Base-by-base conservation (phyloP, 2,329 filamentous ascomycete species). In the Arthrinium puccinioides region DNA sequence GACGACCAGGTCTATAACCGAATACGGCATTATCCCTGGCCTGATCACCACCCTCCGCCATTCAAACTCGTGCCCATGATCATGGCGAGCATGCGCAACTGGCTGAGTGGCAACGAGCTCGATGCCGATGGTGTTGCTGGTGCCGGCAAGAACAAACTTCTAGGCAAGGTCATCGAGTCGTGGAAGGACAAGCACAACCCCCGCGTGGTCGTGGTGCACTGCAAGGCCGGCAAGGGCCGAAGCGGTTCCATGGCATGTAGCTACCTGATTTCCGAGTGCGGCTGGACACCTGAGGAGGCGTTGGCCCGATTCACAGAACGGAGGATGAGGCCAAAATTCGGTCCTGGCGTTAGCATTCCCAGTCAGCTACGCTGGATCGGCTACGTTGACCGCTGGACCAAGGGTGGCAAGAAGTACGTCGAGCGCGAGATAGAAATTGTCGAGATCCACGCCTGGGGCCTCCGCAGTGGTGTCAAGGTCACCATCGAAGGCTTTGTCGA, bases 21-120 rank as follows among this genome's bases (percentile, higher is more conserved):
- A 4, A 82, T 97, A 45, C 77, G 83, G 45, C 92, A 98, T 62
- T 97, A 89, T 54, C 92, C 92, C 1, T 98, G 87, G 79, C 92
- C 92, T 0, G 92, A 98, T 57, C 92, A 98, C 56, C 92, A 98
- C 57, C 92, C 92, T 4, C 92, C 92, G 36, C 92, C 92, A 0
- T 98, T 98, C 53, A 74, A 79, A 16, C 69, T 97, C 15, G 81
- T 98, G 24, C 90, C 90, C 1, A 72, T 87, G 62, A 89, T 96
- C 44, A 80, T 96, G 74, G 88, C 81, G 1, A 86, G 84, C 51
- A 97, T 98, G 89, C 75, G 85, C 42, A 86, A 90, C 53, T 97
- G 90, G 87, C 59, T 94, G 37, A 67, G 73, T 32, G 72, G 73
- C 11, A 66, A 68, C 9, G 65, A 69, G 10, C 50, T 66, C 2